These are phyloP conservation scores for Rhodomyrtus tomentosa DNA, from an alignment of 345 rosid species.

Conservation along the genomic window DNA sequence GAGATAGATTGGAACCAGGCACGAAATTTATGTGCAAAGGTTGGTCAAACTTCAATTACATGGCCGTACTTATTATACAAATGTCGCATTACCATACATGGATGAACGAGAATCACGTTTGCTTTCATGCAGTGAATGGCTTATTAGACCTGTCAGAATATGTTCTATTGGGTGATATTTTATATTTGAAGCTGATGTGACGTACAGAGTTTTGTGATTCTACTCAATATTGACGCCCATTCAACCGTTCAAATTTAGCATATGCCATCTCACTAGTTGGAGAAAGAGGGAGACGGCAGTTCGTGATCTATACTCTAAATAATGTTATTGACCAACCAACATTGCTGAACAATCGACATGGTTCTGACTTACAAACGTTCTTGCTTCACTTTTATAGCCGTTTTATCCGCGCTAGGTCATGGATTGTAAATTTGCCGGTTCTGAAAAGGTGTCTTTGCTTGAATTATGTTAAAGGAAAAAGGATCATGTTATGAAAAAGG, in stretches of 20 bases:
- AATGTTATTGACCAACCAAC: background rate
- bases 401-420: background rate
- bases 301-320: background rate
- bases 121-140: background rate
- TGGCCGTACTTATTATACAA: background rate
- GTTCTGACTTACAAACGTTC: background rate
- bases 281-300: background rate
- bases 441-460: background rate
- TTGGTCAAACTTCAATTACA: slow-evolving; percentile 19
- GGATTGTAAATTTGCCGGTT: background rate
- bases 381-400: background rate
- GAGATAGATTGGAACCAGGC: slow-evolving; percentile 83
- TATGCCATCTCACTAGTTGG: background rate
- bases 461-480: background rate
- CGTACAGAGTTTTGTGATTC: background rate
- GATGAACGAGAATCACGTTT: background rate
- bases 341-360: background rate
- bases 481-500: background rate
- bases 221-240: background rate
- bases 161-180: background rate
- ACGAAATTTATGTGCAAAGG: slow-evolving; percentile 89
- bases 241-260: background rate
- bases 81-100: background rate
- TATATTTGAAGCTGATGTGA: background rate
- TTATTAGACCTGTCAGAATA: background rate